Conservation (phyloP, 169 alveolate species). For the Plasmodium relictum region DNA sequence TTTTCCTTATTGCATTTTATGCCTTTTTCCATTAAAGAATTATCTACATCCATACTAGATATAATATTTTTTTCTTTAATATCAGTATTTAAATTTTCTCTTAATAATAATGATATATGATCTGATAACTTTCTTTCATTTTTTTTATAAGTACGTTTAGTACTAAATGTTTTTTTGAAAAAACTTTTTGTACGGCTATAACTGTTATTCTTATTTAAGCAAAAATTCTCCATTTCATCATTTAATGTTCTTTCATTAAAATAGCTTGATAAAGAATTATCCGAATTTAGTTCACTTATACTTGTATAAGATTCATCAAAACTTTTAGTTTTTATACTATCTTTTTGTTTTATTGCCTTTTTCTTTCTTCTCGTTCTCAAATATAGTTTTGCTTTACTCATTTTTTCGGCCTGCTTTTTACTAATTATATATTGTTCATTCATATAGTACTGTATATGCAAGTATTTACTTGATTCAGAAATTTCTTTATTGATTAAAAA, state of each 20-base stretch:
- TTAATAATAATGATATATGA: constrained; percentile 52
- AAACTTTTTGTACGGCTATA: constrained; percentile 43
- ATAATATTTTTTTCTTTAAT: constrained; percentile 1
- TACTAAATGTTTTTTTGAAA: constrained; percentile 55
- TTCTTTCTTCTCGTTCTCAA: constrained; percentile 38
- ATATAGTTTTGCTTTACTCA: constrained; percentile 59
- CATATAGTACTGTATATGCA: constrained; percentile 62
- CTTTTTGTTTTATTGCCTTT: constrained; percentile 16
- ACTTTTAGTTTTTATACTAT: background rate
- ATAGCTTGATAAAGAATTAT: constrained; percentile 9
- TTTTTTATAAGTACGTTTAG: constrained; percentile 2
- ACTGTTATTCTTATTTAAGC: constrained; percentile 19
- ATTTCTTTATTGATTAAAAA: background rate
- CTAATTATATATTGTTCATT: constrained; percentile 70
- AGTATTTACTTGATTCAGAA: constrained; percentile 42
- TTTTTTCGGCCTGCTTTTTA: constrained; percentile 65
- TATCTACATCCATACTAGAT: background rate
- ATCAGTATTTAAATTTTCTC: constrained; percentile 22
- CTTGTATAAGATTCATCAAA: background rate
- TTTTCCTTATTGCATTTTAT: background rate
- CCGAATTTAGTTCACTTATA: constrained; percentile 9
- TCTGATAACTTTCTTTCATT: constrained; percentile 64
- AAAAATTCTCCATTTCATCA: background rate
- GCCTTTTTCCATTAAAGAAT: background rate
- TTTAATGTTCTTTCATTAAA: constrained; percentile 15